Base-by-base conservation (phyloP, 2,329 filamentous ascomycete species). In the Pezicula neosporulosa region DNA sequence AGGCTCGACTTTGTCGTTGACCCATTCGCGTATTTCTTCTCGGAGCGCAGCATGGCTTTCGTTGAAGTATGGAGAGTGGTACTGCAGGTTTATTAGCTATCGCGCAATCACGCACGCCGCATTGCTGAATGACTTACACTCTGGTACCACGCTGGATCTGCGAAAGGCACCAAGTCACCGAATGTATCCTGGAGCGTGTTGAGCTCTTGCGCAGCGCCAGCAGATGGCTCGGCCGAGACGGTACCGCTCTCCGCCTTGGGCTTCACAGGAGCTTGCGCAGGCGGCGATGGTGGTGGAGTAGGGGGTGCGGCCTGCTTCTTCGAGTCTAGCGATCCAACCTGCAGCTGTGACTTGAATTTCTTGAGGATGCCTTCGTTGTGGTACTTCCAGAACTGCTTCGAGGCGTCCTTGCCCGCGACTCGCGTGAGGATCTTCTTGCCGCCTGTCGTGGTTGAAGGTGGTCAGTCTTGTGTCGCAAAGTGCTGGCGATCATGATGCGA, bases 31-130 rank as follows among this genome's bases (percentile, higher is more conserved):
- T 54, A 97, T 79, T 77, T 99, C 94, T 58, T 84, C 86, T 54
- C 94, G 90, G 46, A 99, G 86, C 47, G 90, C 91, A 51, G 85
- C 92, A 72, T 99, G 94, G 5, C 90, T 85, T 72, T 96, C 87
- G 74, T 97, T 97, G 80, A 87, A 96, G 80, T 97, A 97, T 27
- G 93, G 90, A 2, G 93, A 96, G 75, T 96, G 89, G 73, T 96
- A 96, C 89, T 95, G 58, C 36, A 46, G 18, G 39, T 30, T 24
- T 28, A 49, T 57, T 49, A 51, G 46, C n/a, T n/a, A 27, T 13
- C 1, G 42, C 19, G 7, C 6, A 28, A n/a, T 24, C 10, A 21
- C 42, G 4, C 10, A 21, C 42, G 4, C 19, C 4, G 18, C 5
- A 15, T 10, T 16, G 24, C 42, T 12, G 9, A 42, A 21, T 13